These are phyloP conservation scores for Pseudocercospora cruenta DNA, from an alignment of 2,329 filamentous ascomycete genomes.

Conservation along the genomic window DNA sequence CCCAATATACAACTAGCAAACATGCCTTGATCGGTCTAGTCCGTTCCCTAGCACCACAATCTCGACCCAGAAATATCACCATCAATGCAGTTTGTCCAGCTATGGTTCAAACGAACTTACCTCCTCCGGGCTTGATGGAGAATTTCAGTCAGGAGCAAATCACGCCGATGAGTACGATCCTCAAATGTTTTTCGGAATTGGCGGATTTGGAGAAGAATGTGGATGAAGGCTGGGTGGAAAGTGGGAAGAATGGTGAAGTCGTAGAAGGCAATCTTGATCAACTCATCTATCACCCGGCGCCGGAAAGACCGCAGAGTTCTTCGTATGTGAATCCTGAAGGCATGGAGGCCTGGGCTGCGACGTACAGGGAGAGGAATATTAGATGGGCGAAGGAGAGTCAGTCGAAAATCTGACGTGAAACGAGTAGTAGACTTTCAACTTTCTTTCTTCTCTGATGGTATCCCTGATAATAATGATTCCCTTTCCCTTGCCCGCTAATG, in stretches of 20 bases:
- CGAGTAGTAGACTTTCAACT: not conserved
- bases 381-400: not conserved
- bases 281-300: slow-evolving; percentile 32
- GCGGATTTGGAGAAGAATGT: slow-evolving; percentile 32
- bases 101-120: slow-evolving; percentile 45
- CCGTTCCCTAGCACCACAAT: slow-evolving; percentile 40
- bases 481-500: not conserved
- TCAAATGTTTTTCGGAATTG: slow-evolving; percentile 45
- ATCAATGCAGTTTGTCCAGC: slow-evolving; percentile 48
- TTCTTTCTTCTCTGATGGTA: not conserved
- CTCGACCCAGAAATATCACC: slow-evolving; percentile 42
- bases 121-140: slow-evolving; percentile 43
- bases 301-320: slow-evolving; percentile 15
- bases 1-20: slow-evolving; percentile 49
- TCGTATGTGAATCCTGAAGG: slow-evolving; percentile 29
- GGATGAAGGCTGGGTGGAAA: slow-evolving; percentile 31
- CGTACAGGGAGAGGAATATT: slow-evolving; percentile 37
- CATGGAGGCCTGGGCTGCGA: slow-evolving; percentile 32
- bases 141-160: slow-evolving; percentile 45
- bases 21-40: slow-evolving; percentile 48
- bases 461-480: not conserved
- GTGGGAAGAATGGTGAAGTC: slow-evolving; percentile 32
- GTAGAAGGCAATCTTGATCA: slow-evolving; percentile 36
- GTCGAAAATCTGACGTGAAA: too few species aligned
- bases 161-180: slow-evolving; percentile 46